Percentiles rank a stretch among this genome's conserved stretches.
Evolutionary conservation across 2,329 filamentous ascomycete species (phyloP).

Genomic region (Ustulina deusta): DNA sequence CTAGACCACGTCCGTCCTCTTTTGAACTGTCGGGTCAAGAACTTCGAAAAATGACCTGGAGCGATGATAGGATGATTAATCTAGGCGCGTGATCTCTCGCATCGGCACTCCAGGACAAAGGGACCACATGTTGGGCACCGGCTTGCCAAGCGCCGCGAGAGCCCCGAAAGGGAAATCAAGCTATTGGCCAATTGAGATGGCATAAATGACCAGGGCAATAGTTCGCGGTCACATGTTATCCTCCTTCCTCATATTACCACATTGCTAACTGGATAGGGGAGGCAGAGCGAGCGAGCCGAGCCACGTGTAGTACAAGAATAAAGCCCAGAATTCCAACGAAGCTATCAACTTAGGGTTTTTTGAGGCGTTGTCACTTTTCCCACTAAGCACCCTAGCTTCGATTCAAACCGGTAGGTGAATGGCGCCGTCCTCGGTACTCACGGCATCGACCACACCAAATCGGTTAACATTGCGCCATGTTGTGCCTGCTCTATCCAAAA

Average conservation of each 20-base stretch:
- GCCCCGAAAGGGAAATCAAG: constrained; percentile 10
- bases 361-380: neutral
- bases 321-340: neutral
- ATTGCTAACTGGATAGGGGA: constrained; percentile 35
- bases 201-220: constrained; percentile 18
- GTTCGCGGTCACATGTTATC: constrained; percentile 30
- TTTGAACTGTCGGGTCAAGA: no score
- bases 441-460: neutral
- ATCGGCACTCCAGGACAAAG: constrained; percentile 4
- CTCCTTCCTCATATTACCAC: constrained; percentile 35
- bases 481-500: constrained; percentile 7
- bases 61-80: constrained; percentile 3
- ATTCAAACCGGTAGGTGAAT: constrained; percentile 20
- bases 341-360: constrained; percentile 7
- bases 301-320: neutral
- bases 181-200: constrained; percentile 22
- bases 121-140: constrained; percentile 6
- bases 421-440: constrained; percentile 19
- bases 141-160: constrained; percentile 24
- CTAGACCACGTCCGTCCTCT: neutral
- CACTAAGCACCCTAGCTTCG: neutral
- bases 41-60: neutral
- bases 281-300: constrained; percentile 8
- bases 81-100: constrained; percentile 7
- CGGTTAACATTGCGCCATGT: neutral